Percentiles rank a stretch among this genome's conserved stretches.
Evolutionary conservation across 805 yeast genomes (phyloP).

Genomic region (Lipomyces orientalis): DNA sequence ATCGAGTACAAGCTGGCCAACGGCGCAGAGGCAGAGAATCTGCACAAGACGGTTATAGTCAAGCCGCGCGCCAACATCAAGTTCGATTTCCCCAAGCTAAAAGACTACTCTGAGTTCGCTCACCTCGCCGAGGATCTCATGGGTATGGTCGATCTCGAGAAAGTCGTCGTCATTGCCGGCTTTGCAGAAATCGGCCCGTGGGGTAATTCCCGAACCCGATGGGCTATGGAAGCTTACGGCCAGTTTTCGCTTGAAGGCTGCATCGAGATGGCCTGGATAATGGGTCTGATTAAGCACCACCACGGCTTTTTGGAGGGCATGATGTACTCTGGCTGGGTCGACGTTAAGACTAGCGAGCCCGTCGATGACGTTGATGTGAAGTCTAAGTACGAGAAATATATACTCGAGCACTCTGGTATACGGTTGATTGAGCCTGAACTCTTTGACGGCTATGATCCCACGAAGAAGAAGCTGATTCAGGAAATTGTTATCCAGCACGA

Average conservation of each 20-base stretch:
- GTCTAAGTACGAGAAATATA: constrained; percentile 83
- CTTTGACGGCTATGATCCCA: constrained; percentile 90
- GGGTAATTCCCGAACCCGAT: constrained; percentile 98
- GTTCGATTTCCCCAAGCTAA: too few relatives aligned
- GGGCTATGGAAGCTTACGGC: constrained; percentile 98
- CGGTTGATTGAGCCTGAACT: constrained; percentile 95
- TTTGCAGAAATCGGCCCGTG: constrained; percentile 98
- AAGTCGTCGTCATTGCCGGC: constrained; percentile 96
- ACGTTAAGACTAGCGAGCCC: constrained; percentile 86
- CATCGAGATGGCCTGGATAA: constrained; percentile 98
- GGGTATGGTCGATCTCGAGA: too few relatives aligned
- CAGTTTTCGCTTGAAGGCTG: constrained; percentile 96
- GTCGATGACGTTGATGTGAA: constrained; percentile 94
- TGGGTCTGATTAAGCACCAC: constrained; percentile 96
- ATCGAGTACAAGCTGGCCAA: too few relatives aligned
- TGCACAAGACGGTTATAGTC: too few relatives aligned
- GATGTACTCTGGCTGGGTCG: constrained; percentile 99
- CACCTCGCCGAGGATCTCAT: too few relatives aligned
- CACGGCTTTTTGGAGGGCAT: too few relatives aligned
- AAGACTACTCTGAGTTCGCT: too few relatives aligned
- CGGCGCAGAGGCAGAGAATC: too few relatives aligned
- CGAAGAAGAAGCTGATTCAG: constrained; percentile 88
- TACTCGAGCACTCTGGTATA: constrained; percentile 92
- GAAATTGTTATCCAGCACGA: constrained; percentile 96
- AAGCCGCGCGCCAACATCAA: too few relatives aligned